Evolutionary conservation across 345 rosid genomes (phyloP).

Genomic region (Anacardium occidentale): DNA sequence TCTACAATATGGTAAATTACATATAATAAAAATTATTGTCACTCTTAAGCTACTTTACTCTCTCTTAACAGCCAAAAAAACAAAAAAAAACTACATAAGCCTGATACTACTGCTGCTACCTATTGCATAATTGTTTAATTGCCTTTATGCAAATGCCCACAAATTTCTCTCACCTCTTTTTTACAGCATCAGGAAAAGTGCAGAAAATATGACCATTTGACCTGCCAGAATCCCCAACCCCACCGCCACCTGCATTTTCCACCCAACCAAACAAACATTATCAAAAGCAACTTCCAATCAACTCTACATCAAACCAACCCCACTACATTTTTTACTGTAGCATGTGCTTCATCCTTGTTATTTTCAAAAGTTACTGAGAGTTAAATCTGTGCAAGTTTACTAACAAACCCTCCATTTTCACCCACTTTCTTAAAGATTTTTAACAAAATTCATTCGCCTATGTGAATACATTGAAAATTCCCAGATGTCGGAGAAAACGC

Average conservation of each 20-base stretch:
- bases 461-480: too few relatives aligned
- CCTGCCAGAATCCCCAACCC: constrained; percentile 37
- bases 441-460: too few relatives aligned
- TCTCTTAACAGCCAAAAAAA: constrained; percentile 15
- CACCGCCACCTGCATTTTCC: constrained; percentile 44
- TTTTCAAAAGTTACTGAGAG: too few relatives aligned
- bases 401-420: too few relatives aligned
- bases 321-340: neutral
- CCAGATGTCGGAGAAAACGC: too few relatives aligned
- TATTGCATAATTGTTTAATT: neutral
- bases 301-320: neutral
- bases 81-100: neutral
- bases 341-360: too few relatives aligned
- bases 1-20: neutral
- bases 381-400: too few relatives aligned
- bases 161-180: constrained; percentile 2
- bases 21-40: constrained; percentile 14
- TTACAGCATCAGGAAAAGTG: constrained; percentile 28
- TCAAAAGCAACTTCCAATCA: constrained; percentile 7
- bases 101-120: neutral
- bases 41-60: constrained; percentile 33
- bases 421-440: too few relatives aligned
- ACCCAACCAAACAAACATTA: constrained; percentile 10
- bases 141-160: constrained; percentile 14
- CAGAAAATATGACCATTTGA: constrained; percentile 28